Evolutionary conservation across 192 early-diverging fungal species (phyloP), one percentile per base, ranked within the genome.

Genomic region (Podila clonocystis): DNA sequence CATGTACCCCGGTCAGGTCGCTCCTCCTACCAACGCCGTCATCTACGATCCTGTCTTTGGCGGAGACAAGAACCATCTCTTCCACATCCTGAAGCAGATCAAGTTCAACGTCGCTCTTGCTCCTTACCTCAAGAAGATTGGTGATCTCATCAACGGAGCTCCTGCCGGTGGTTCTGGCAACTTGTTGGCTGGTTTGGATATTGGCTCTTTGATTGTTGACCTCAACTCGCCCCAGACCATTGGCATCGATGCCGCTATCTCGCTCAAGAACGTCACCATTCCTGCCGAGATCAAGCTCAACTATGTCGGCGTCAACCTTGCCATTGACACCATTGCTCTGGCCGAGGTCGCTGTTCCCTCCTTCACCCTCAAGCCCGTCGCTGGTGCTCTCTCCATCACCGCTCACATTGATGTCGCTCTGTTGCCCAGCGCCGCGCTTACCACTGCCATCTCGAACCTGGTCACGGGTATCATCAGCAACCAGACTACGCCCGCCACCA

Each of bases 21-120:
- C 67, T 31, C 71, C 77, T 28, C 77, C 77, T 19, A 80, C 77
- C 24, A 66, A 80, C 36, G 33, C 59, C 15, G 77, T 80, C 57
- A 69, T 80, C 66, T 80, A 73, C 38, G 67, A 80, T 26, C 77
- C 77, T 49, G 77, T 80, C 62, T 80, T 80, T 73, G 77, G 77
- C 33, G 77, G 70, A 48, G 77, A 80, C 41, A 68, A 68, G 49
- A 38, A 80, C 58, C 77, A 73, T 61, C 71, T 80, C 62, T 80
- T 80, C 71, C 70, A 73, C 29, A 80, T 80, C 48, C 26, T 80
- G 50, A 73, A 70, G 15, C 70, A 80, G 63, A 38, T 80, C 71
- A 80, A 73, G 71, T 38, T 73, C 15, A 68, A 64, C 50, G 36
- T 80, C 55, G 59, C 77, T 45, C 52, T 80, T 34, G 77, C 77